These are phyloP conservation scores for Solidago caesia DNA, from an alignment of 129 eudicot species.

Conservation along the genomic window DNA sequence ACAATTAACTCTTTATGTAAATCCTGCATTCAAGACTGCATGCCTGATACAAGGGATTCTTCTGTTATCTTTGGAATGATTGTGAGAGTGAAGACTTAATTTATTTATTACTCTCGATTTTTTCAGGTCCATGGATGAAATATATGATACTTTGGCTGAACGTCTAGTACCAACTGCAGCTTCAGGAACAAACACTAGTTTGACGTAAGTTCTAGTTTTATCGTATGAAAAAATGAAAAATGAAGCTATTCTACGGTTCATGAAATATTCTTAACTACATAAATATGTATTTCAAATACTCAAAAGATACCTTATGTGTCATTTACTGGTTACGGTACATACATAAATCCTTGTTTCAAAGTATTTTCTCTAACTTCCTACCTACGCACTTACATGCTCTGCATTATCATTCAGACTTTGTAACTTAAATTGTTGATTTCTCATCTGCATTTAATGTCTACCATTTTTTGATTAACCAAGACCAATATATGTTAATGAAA, in stretches of 20 bases:
- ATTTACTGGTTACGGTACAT: neutral
- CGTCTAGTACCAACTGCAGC: constrained; percentile 89
- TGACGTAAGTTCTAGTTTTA: constrained; percentile 55
- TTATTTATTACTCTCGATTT: constrained; percentile 18
- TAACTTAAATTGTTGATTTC: neutral
- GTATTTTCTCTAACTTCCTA: constrained; percentile 5
- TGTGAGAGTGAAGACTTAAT: neutral
- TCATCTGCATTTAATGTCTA: neutral
- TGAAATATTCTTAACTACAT: constrained; percentile 19
- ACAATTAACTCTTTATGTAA: constrained; percentile 8
- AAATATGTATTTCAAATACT: neutral
- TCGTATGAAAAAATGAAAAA: neutral
- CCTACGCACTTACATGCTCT: neutral
- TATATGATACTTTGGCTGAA: constrained; percentile 79
- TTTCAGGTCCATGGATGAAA: constrained; percentile 75
- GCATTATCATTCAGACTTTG: neutral
- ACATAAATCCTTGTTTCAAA: neutral
- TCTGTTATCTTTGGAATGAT: constrained; percentile 8
- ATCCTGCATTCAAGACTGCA: constrained; percentile 2
- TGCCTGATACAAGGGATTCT: constrained; percentile 11
- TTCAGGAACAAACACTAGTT: constrained; percentile 55
- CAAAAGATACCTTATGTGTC: too few relatives aligned
- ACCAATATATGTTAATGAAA: neutral
- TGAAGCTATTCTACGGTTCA: constrained; percentile 1
- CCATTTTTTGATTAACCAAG: neutral